phyloP scores from a whole-genome alignment of 441 rosid genomes.

The Erysimum cheiri region DNA sequence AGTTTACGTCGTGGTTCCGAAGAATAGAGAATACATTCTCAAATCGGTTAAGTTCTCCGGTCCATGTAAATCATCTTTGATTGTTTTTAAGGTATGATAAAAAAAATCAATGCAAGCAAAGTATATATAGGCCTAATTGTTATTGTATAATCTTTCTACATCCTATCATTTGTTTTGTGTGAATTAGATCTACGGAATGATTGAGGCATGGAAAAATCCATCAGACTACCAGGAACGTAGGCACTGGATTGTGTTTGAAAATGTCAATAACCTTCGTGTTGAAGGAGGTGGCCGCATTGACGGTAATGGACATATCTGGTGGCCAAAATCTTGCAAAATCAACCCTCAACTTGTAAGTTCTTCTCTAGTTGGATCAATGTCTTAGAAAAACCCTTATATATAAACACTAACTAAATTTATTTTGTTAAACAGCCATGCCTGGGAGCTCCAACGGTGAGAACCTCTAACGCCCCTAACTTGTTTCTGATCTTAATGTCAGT shows the following conservation, averaged over 20 bases:
- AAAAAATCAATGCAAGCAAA: neutral
- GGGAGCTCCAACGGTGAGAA: slow-evolving; percentile 82
- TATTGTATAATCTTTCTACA: slow-evolving; percentile 3
- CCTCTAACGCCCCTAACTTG: slow-evolving; percentile 3
- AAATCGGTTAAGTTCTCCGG: slow-evolving; percentile 78
- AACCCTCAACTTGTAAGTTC: slow-evolving; percentile 62
- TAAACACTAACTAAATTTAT: neutral
- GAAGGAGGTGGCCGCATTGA: slow-evolving; percentile 82
- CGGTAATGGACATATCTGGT: slow-evolving; percentile 85
- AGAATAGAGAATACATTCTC: slow-evolving; percentile 54
- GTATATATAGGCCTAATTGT: neutral
- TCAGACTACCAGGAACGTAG: slow-evolving; percentile 56
- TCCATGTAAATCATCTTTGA: slow-evolving; percentile 68
- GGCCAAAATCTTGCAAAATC: slow-evolving; percentile 89
- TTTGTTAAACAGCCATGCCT: slow-evolving; percentile 66
- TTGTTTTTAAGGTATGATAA: slow-evolving; percentile 40
- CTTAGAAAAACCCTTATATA: neutral
- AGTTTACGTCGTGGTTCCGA: slow-evolving; percentile 61
- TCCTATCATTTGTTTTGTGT: neutral
- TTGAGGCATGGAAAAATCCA: slow-evolving; percentile 56
- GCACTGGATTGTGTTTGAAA: slow-evolving; percentile 68
- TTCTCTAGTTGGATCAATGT: neutral
- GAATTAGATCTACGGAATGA: slow-evolving; percentile 67
- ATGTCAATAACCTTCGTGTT: slow-evolving; percentile 56
- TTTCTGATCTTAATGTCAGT: neutral